A percentile compares a stretch with the other conserved stretches of the same genome.
Evolutionary conservation across 495 filamentous ascomycete genomes (phyloP).

Genomic region (Neurospora sp.): DNA sequence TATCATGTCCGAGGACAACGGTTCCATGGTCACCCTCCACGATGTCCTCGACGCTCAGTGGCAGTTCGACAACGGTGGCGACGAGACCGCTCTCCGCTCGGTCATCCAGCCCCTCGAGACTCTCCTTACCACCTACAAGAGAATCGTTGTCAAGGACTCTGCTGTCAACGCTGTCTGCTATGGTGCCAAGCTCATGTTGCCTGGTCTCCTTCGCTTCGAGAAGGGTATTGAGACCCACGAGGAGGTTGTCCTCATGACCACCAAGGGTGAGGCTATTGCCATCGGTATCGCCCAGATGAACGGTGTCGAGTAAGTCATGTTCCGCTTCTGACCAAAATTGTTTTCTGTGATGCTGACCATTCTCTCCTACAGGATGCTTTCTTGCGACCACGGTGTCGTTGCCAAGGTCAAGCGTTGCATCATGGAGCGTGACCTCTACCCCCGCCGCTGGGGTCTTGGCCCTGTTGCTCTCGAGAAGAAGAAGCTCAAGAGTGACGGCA

Average conservation of each 20-base stretch:
- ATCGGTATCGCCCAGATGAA: conserved; percentile 87
- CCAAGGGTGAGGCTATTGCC: conserved; percentile 96
- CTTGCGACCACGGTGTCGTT: conserved; percentile 91
- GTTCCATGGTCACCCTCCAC: conserved; percentile 81
- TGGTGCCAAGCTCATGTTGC: conserved; percentile 96
- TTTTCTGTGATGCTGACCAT: background rate
- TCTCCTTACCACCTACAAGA: conserved; percentile 82
- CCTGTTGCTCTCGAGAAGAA: conserved; percentile 91
- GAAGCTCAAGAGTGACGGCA: conserved; percentile 96
- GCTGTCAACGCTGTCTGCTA: conserved; percentile 95
- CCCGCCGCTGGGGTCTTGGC: conserved; percentile 86
- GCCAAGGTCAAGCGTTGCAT: conserved; percentile 95
- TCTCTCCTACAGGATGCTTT: conserved; percentile 44
- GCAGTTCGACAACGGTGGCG: conserved; percentile 80
- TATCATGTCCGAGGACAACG: conserved; percentile 79
- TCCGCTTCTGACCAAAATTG: background rate
- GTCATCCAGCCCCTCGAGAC: conserved; percentile 88
- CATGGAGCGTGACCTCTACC: conserved; percentile 97
- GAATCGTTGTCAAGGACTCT: conserved; percentile 95
- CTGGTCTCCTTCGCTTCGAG: conserved; percentile 86
- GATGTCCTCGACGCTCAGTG: conserved; percentile 94
- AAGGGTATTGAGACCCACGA: conserved; percentile 51
- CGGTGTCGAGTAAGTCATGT: conserved; percentile 16
- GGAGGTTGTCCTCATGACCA: conserved; percentile 85
- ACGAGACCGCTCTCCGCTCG: conserved; percentile 76